These are phyloP conservation scores for Chlamydomonas schloesseri DNA, from an alignment of 139 green algal species.

Conservation along the genomic window DNA sequence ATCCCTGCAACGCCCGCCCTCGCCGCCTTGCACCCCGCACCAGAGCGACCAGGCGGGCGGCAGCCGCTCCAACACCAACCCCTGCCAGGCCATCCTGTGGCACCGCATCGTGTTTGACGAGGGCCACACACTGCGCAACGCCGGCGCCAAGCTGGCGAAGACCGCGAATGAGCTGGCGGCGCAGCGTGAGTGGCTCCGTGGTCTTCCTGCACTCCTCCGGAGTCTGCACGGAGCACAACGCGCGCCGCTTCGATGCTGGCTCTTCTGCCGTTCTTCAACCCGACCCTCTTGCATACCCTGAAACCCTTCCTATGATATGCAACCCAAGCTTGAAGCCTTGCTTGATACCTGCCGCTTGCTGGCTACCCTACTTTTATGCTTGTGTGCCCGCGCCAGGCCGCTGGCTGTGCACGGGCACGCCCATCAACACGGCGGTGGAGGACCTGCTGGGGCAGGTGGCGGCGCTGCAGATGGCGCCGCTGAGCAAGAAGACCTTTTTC, in stretches of 20 bases:
- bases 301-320: too few species aligned
- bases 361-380: too few species aligned
- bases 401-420: slow-evolving; percentile 76
- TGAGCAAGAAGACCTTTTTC: slow-evolving; percentile 67
- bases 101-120: slow-evolving; percentile 65
- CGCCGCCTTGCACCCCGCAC: neutral
- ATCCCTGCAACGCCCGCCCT: neutral
- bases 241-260: too few species aligned
- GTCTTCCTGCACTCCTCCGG: too few species aligned
- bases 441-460: slow-evolving; percentile 69
- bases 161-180: slow-evolving; percentile 45
- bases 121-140: slow-evolving; percentile 70
- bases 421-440: slow-evolving; percentile 67
- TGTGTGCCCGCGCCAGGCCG: too few species aligned
- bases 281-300: too few species aligned
- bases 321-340: too few species aligned
- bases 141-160: slow-evolving; percentile 43
- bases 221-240: too few species aligned
- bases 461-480: slow-evolving; percentile 52
- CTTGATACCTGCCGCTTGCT: too few species aligned
- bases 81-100: slow-evolving; percentile 49
- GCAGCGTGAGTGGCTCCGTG: slow-evolving; percentile 67
- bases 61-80: neutral
- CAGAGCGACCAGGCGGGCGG: neutral
- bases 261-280: too few species aligned